Percentiles rank a stretch among this genome's conserved stretches.
These are phyloP conservation scores for Xylariaceae sp. DNA, from an alignment of 2,329 filamentous ascomycete species.

Conservation along the genomic window DNA sequence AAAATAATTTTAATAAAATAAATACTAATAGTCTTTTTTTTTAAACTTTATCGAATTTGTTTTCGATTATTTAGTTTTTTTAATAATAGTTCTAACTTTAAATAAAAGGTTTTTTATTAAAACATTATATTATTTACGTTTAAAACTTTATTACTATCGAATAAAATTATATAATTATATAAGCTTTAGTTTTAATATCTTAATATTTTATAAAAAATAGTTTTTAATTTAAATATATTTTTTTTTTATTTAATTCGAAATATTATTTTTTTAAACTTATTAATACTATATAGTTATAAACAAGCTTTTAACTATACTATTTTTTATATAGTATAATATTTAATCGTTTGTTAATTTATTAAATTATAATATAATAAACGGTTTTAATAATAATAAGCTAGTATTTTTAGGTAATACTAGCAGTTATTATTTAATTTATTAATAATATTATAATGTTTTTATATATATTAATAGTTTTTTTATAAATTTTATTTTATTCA, in stretches of 20 bases:
- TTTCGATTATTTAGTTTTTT: conserved; percentile 5
- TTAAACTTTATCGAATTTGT: conserved; percentile 1
- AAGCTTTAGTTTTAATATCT: conserved; percentile 5
- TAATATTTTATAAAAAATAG: conserved; percentile 1
- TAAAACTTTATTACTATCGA: conserved; percentile 3
- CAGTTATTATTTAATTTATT: neutral
- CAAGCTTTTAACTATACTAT: neutral
- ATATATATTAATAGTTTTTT: neutral
- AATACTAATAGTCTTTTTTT: neutral
- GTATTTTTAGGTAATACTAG: neutral
- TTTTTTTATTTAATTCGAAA: neutral
- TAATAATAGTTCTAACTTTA: neutral
- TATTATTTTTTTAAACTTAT: neutral
- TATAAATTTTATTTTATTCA: neutral
- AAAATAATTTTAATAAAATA: neutral
- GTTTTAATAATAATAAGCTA: neutral
- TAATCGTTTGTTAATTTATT: neutral
- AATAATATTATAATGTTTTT: neutral
- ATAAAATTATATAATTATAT: conserved; percentile 9
- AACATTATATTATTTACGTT: conserved; percentile 6
- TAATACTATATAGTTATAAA: neutral
- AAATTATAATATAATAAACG: neutral
- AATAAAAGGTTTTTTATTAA: conserved; percentile 2
- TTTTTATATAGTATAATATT: neutral
- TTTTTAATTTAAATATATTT: conserved; percentile 2